phyloP scores from a whole-genome alignment of 2,329 filamentous ascomycete genomes.

The Graphilbum fragrans region DNA sequence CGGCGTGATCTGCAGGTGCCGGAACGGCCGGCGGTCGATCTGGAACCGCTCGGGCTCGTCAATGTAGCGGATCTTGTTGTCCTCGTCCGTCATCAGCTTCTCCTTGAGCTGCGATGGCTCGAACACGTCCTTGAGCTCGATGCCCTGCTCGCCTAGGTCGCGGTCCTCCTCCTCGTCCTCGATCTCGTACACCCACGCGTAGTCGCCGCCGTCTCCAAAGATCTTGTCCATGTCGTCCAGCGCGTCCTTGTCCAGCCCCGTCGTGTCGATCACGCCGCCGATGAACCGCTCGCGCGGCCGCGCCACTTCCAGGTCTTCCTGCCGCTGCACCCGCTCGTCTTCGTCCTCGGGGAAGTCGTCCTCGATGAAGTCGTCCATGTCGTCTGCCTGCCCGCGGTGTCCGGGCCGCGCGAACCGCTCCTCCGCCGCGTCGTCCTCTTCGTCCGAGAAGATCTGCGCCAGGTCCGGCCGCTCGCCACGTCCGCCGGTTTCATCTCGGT shows the following conservation, averaged over 20 bases:
- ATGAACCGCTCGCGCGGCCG: conserved; percentile 63
- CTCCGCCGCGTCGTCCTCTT: conserved; percentile 64
- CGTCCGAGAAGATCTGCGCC: conserved; percentile 89
- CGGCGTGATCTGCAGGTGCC: conserved; percentile 63
- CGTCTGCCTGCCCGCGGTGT: conserved; percentile 55
- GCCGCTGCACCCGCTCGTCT: conserved; percentile 59
- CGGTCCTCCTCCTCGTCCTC: conserved; percentile 78
- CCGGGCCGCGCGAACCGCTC: conserved; percentile 39
- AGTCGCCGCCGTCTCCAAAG: conserved; percentile 91
- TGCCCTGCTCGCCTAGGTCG: conserved; percentile 65
- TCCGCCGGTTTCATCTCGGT: conserved; percentile 60
- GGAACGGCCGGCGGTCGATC: conserved; percentile 79
- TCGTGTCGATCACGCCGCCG: conserved; percentile 60
- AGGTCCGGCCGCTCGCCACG: conserved; percentile 57
- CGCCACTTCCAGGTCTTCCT: conserved; percentile 81
- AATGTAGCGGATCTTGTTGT: conserved; percentile 76
- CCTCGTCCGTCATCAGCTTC: conserved; percentile 88
- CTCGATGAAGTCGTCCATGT: conserved; percentile 94
- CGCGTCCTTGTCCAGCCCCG: conserved; percentile 81
- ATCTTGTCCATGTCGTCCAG: conserved; percentile 94
- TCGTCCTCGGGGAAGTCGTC: conserved; percentile 88
- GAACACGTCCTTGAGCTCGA: conserved; percentile 95
- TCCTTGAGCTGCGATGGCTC: conserved; percentile 91
- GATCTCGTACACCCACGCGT: conserved; percentile 83
- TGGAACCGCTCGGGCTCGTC: conserved; percentile 95